Base-by-base conservation (phyloP, 1,284 basidiomycete genomes). In the Baeospora myosura region DNA sequence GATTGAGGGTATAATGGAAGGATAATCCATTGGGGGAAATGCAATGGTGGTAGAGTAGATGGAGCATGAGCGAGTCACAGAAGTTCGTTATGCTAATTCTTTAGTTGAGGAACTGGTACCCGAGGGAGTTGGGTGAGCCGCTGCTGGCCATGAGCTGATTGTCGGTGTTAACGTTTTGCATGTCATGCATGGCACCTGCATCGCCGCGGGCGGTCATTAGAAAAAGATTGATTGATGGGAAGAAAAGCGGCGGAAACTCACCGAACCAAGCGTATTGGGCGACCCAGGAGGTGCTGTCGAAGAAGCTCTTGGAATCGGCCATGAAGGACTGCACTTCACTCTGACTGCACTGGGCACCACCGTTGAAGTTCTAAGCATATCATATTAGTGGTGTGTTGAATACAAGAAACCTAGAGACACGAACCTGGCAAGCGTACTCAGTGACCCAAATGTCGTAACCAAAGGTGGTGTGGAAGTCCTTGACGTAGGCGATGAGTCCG, bases 221-320 rank as follows among this genome's bases (percentile, higher is more conserved):
- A n/a, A n/a, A n/a, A n/a, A n/a, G n/a, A n/a, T n/a, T 34, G 24
- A 22, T 1, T 14, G 7, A 17, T 16, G 21, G 20, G 26, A 34
- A 8, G 10, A 7, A 12, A 18, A 5, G 38, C 17, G 10, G 5
- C 40, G 3, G 12, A 25, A 29, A 66, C 72, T 46, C 47, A 79
- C 88, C 86, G 57, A 88, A 92, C 30, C 77, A 76, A 54, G 77
- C 77, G 61, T 81, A 85, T 22, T 65, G 65, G 33, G 66, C 55
- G 36, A 91, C 65, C 56, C 68, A 83, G 32, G 57, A 40, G 12
- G 74, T 71, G 21, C 48, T 45, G 48, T 88, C 71, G 63, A 84
- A 67, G 59, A 70, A 92, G 2, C 46, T 34, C 18, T 71, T 73
- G 25, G 78, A 71, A 5, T 57, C 61, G 26, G 53, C 50, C 68